These are phyloP conservation scores for Rhododendron griersonianum DNA, from an alignment of 148 eudicot genomes.

Conservation along the genomic window DNA sequence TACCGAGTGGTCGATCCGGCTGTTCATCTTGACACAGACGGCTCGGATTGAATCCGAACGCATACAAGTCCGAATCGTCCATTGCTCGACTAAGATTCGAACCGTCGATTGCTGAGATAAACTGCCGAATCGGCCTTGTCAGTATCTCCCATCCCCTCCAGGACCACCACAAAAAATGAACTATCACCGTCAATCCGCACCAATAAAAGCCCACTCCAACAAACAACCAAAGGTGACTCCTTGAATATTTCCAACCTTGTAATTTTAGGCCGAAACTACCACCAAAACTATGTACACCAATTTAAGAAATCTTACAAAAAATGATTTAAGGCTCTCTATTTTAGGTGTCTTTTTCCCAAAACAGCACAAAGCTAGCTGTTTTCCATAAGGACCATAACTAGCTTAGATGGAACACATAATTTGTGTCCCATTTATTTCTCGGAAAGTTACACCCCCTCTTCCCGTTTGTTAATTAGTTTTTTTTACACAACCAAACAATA, in stretches of 20 bases:
- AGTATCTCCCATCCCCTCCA: too few species aligned
- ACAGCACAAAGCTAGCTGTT: not conserved
- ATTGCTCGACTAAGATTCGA: too few species aligned
- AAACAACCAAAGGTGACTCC: not conserved
- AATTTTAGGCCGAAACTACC: not conserved
- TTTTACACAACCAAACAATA: not conserved
- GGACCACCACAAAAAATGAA: constrained; percentile 3
- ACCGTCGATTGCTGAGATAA: too few species aligned
- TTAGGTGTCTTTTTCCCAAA: not conserved
- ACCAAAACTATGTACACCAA: not conserved
- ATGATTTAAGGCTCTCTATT: not conserved
- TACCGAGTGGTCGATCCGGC: too few species aligned
- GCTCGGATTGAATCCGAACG: too few species aligned
- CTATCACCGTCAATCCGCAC: constrained; percentile 15
- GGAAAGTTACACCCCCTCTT: not conserved
- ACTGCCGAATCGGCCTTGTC: too few species aligned
- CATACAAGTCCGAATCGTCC: too few species aligned
- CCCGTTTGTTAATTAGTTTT: not conserved
- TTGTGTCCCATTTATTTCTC: not conserved
- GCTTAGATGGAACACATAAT: too few species aligned
- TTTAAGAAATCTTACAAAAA: not conserved
- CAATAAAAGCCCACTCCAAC: not conserved
- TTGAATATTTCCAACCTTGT: not conserved
- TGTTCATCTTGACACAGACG: too few species aligned
- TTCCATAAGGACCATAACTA: not conserved